Percentiles rank a stretch among this genome's conserved stretches.
Conservation (phyloP, 208 protist species). For the Leishmania guyanensis region DNA sequence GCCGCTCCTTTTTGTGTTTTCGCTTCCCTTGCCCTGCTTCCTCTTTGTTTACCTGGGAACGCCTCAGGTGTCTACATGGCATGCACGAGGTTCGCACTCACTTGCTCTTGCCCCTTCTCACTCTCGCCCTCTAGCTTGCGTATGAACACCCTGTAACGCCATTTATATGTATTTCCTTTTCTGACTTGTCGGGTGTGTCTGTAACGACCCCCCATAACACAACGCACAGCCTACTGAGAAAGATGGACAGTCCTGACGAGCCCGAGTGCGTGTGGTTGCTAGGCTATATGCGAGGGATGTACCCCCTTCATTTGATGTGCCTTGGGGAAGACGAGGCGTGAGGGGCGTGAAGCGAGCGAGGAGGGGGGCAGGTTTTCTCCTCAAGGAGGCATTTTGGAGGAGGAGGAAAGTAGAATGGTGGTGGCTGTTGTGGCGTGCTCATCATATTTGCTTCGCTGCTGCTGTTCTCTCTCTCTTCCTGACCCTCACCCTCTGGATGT, state of each 20-base stretch:
- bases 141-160: not conserved
- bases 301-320: not conserved
- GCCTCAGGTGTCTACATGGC: not conserved
- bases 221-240: not conserved
- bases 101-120: not conserved
- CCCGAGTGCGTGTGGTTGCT: not conserved
- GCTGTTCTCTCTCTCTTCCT: not conserved
- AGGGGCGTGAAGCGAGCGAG: not conserved
- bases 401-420: too few relatives aligned
- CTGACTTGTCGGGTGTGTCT: not conserved
- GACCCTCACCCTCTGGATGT: not conserved
- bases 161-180: constrained; percentile 1
- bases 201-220: constrained; percentile 6
- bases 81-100: not conserved
- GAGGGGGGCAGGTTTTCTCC: not conserved
- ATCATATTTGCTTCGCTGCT: not conserved
- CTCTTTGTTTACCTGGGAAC: not conserved
- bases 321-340: not conserved
- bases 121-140: not conserved
- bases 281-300: not conserved
- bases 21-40: not conserved
- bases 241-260: not conserved
- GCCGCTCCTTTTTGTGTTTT: not conserved
- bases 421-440: not conserved
- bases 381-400: not conserved